A percentile compares a stretch with the other conserved stretches of the same genome.
Evolutionary conservation across 345 rosid genomes (phyloP).

Genomic region (Durio zibethinus): DNA sequence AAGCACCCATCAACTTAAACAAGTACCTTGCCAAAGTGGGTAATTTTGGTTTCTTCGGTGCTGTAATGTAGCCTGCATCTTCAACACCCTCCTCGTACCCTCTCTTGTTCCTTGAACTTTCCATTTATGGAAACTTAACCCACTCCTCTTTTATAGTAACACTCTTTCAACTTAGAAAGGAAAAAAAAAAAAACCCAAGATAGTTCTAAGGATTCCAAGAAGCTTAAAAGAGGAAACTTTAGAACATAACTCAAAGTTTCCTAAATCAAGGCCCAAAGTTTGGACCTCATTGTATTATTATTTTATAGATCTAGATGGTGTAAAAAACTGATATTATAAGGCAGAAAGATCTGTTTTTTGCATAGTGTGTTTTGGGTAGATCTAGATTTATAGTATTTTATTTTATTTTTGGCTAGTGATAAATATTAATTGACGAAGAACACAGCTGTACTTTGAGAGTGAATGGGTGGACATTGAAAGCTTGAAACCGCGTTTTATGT

Average conservation of each 20-base stretch:
- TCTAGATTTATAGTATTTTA: constrained; percentile 15
- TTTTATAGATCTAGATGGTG: constrained; percentile 16
- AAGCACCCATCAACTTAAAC: background rate
- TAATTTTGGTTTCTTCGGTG: constrained; percentile 65
- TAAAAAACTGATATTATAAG: constrained; percentile 4
- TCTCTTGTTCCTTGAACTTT: constrained; percentile 60
- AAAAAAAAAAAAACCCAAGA: constrained; percentile 15
- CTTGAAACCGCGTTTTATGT: constrained; percentile 39
- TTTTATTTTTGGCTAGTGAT: constrained; percentile 1
- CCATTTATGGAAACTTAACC: constrained; percentile 46
- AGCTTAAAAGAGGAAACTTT: constrained; percentile 33
- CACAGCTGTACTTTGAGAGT: constrained; percentile 29
- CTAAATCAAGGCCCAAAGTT: constrained; percentile 8
- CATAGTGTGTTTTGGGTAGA: constrained; percentile 11
- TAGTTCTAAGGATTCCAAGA: constrained; percentile 29
- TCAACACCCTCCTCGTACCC: constrained; percentile 50
- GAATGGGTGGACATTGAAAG: constrained; percentile 35
- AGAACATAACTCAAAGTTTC: constrained; percentile 10
- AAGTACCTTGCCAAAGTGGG: constrained; percentile 86
- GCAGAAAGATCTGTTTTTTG: constrained; percentile 6
- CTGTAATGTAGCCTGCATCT: constrained; percentile 46
- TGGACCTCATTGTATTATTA: background rate
- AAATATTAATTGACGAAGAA: constrained; percentile 8
- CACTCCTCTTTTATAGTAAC: constrained; percentile 14
- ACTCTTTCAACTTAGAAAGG: background rate